Conservation (phyloP, 2,329 filamentous ascomycete genomes). For the Juglanconis sp. region DNA sequence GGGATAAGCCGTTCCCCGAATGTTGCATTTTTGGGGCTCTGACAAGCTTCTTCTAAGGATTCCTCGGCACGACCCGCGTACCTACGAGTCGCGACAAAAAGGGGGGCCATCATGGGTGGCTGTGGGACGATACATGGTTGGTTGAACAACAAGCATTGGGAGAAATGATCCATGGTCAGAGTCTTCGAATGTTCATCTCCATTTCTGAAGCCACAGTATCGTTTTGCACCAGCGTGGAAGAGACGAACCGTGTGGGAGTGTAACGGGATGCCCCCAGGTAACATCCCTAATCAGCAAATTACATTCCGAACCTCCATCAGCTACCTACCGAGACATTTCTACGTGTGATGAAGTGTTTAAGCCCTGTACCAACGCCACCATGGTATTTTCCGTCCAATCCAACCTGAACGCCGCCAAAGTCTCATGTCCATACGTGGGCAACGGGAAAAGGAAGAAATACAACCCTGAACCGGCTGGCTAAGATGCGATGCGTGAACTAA, state of each 20-base stretch:
- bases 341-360: background rate
- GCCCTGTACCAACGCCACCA: constrained; percentile 9
- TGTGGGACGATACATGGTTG: too few relatives aligned
- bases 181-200: too few relatives aligned
- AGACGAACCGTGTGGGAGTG: background rate
- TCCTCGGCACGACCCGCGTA: too few relatives aligned
- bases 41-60: too few relatives aligned
- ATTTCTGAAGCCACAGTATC: too few relatives aligned
- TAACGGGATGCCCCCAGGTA: background rate
- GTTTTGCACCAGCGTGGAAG: background rate
- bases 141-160: too few relatives aligned
- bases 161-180: too few relatives aligned
- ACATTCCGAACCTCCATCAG: background rate
- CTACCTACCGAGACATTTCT: background rate
- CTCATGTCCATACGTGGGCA: background rate
- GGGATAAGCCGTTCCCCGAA: too few relatives aligned
- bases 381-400: constrained; percentile 10
- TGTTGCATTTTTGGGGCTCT: too few relatives aligned
- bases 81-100: too few relatives aligned
- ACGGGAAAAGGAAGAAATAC: background rate
- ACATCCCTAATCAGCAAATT: background rate
- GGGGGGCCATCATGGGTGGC: too few relatives aligned
- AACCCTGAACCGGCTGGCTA: background rate
- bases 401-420: constrained; percentile 1
- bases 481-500: background rate